phyloP scores from a whole-genome alignment of 1,139 yeast species.

The Candida pseudocylindracea region DNA sequence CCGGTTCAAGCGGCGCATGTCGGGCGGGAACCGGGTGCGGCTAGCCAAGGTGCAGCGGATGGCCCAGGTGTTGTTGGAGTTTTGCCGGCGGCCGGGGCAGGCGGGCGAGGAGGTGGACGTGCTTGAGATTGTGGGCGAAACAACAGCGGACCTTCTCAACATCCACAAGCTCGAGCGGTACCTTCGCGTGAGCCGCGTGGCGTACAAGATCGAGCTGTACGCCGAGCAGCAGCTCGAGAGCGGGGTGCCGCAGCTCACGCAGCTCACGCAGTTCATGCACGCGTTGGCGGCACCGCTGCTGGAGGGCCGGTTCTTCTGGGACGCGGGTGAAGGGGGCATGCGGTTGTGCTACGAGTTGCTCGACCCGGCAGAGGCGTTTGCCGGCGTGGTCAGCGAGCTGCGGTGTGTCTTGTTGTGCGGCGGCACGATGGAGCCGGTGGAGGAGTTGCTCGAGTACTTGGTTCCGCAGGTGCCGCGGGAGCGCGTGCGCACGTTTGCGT shows the following conservation, averaged over 20 bases:
- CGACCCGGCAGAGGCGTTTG: conserved; percentile 60
- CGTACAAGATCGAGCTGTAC: conserved; percentile 65
- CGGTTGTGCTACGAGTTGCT: conserved; percentile 47
- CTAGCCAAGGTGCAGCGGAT: conserved; percentile 41
- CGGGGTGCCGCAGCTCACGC: conserved; percentile 33
- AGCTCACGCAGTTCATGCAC: conserved; percentile 39
- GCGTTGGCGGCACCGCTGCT: conserved; percentile 51
- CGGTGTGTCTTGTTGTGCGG: conserved; percentile 71
- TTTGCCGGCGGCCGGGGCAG: conserved; percentile 3
- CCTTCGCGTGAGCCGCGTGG: conserved; percentile 47
- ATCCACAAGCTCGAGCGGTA: conserved; percentile 46
- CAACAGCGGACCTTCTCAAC: conserved; percentile 54
- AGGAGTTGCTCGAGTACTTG: conserved; percentile 41
- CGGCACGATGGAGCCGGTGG: conserved; percentile 88
- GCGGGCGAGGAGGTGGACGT: conserved; percentile 34
- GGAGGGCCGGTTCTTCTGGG: conserved; percentile 71
- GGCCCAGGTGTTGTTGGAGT: conserved; percentile 17
- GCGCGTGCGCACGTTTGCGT: conserved; percentile 33
- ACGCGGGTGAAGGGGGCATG: conserved; percentile 9
- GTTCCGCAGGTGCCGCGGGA: conserved; percentile 29
- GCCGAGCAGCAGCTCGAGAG: conserved; percentile 9
- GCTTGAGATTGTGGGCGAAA: conserved; percentile 26
- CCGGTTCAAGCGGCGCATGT: conserved; percentile 40
- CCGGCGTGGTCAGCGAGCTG: conserved; percentile 40
- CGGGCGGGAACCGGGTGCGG: conserved; percentile 55